Evolutionary conservation across 2,329 filamentous ascomycete species (phyloP).

Genomic region (Arthrobotrys entomopaga): DNA sequence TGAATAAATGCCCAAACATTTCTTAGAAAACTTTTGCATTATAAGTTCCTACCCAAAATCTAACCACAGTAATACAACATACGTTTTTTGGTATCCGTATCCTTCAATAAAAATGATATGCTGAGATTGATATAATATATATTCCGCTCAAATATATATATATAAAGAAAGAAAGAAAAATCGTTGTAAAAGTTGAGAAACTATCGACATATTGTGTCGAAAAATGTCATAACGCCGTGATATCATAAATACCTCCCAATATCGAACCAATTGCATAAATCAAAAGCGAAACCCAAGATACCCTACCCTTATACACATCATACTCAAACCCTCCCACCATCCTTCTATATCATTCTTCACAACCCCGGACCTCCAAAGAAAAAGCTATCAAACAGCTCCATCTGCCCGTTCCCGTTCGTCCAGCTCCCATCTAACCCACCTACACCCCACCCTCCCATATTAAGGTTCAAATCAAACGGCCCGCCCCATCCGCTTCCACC

Average conservation of each 20-base stretch:
- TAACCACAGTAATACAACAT: no score
- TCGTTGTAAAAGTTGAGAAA: no score
- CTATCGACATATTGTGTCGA: neutral
- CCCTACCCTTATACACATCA: no score
- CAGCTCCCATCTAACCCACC: slow-evolving; percentile 47
- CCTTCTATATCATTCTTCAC: slow-evolving; percentile 6
- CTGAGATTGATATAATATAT: slow-evolving; percentile 2
- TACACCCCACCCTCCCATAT: slow-evolving; percentile 50
- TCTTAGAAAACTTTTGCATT: no score
- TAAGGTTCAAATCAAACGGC: slow-evolving; percentile 53
- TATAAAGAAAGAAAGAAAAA: neutral
- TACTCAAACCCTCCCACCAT: neutral
- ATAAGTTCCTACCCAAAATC: no score
- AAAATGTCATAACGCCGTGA: slow-evolving; percentile 43
- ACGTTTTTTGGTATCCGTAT: no score
- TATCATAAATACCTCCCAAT: slow-evolving; percentile 30
- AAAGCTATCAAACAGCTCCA: slow-evolving; percentile 78
- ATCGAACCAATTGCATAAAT: neutral
- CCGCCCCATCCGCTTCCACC: slow-evolving; percentile 50
- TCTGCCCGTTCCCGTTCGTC: slow-evolving; percentile 65
- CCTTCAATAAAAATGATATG: neutral
- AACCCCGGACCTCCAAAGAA: slow-evolving; percentile 69
- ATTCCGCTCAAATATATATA: neutral
- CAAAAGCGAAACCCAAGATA: slow-evolving; percentile 2
- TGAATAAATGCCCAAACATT: no score